Evolutionary conservation across 441 rosid genomes (phyloP).

Genomic region (Corymbia calophylla): DNA sequence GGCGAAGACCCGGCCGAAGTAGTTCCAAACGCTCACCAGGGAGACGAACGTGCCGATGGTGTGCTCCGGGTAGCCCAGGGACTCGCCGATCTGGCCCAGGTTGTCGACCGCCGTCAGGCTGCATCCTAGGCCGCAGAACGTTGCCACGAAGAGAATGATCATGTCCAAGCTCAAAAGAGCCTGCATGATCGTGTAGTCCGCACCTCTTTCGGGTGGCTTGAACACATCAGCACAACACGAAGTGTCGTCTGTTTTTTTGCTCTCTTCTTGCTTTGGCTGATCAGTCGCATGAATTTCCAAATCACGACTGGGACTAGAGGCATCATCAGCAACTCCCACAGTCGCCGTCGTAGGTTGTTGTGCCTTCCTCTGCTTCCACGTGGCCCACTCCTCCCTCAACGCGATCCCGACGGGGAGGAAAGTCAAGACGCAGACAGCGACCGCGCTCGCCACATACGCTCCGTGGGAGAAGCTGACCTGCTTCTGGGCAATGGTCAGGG

Average conservation of each 20-base stretch:
- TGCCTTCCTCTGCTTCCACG: slow-evolving; percentile 7
- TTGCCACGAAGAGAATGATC: slow-evolving; percentile 19
- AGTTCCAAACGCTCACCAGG: slow-evolving; percentile 29
- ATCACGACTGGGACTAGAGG: neutral
- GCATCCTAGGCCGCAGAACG: slow-evolving; percentile 22
- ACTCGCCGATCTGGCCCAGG: slow-evolving; percentile 29
- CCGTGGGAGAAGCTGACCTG: slow-evolving; percentile 6
- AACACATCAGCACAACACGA: slow-evolving; percentile 5
- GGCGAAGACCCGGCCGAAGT: slow-evolving; percentile 21
- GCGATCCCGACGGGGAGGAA: slow-evolving; percentile 11
- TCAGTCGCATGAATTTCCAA: neutral
- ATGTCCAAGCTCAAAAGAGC: slow-evolving; percentile 26
- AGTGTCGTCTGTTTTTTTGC: neutral
- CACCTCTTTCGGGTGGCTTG: slow-evolving; percentile 19
- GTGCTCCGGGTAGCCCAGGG: slow-evolving; percentile 17
- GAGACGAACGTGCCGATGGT: slow-evolving; percentile 22
- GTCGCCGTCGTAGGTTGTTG: neutral
- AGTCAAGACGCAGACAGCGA: slow-evolving; percentile 7
- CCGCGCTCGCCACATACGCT: slow-evolving; percentile 5
- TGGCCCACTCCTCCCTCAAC: slow-evolving; percentile 11
- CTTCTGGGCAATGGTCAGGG: slow-evolving; percentile 14
- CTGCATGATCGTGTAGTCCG: slow-evolving; percentile 23
- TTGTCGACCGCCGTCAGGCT: slow-evolving; percentile 28
- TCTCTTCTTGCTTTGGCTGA: neutral
- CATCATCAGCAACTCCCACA: neutral